Base-by-base conservation (phyloP, 2,329 filamentous ascomycete species). In the Pestalotiopsis sp. region DNA sequence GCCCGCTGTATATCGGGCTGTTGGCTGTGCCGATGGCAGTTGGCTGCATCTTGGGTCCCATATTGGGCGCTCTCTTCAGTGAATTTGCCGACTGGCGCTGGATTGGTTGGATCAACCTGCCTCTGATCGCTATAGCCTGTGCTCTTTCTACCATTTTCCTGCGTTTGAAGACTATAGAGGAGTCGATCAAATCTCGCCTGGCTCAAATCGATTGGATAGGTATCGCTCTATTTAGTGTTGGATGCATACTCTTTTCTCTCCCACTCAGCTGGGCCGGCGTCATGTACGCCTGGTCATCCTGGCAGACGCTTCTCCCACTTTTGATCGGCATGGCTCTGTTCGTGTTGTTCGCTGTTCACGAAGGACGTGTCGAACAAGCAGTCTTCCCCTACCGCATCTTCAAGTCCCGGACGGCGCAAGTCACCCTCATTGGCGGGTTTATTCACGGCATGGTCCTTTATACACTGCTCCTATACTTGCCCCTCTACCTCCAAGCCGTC, bases 251-350 rank as follows among this genome's bases (percentile, higher is more conserved):
- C 1, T 75, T 79, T 23, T 69, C 71, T 0, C 56, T 81, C 14
- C 78, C 79, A 0, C 66, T 81, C 5, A 80, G 77, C 66, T 81
- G 79, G 79, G 79, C 75, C 1, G 76, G 75, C 6, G 56, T 74
- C 7, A 25, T 80, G 41, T 81, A 76, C 65, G 68, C 79, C 1
- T 80, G 79, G 79, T 64, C 65, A 0, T 78, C 77, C 0, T 81
- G 75, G 73, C 56, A 72, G 52, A 80, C 80, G 3, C 69, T 81
- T 6, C 59, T 80, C 4, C 78, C 79, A 0, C 38, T 81, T 9
- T 23, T 78, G 4, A 64, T 80, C 17, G 79, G 80, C 2, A 40
- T 73, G 1, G 52, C 73, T 3, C 25, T 77, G 2, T 73, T 80
- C 4, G 67, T 72, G 5, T 52, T 64, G 1, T 81, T 81, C 66